Conservation (phyloP, 176 grass and related monocot genomes). For the Pontederia crassipes region DNA sequence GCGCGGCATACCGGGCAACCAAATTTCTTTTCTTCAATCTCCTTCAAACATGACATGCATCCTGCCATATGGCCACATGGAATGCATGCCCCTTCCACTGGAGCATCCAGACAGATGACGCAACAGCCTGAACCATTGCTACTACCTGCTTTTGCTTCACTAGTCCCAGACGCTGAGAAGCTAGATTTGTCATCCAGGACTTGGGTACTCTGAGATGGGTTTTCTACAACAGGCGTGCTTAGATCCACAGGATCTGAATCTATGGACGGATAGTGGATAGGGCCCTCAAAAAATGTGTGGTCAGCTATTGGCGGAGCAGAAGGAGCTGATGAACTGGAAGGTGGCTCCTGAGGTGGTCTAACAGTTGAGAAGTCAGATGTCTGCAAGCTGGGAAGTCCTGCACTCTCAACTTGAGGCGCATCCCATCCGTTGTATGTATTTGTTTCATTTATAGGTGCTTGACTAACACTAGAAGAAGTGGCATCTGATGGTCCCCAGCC, state of each 20-base stretch:
- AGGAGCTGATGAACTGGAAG: slow-evolving; percentile 29
- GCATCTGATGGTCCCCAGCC: slow-evolving; percentile 40
- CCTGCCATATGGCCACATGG: slow-evolving; percentile 98
- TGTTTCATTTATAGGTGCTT: slow-evolving; percentile 22
- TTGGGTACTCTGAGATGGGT: background rate
- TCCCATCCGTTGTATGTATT: slow-evolving; percentile 56
- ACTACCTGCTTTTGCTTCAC: slow-evolving; percentile 13
- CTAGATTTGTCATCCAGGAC: background rate
- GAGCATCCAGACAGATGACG: slow-evolving; percentile 93
- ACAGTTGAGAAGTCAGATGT: slow-evolving; percentile 9
- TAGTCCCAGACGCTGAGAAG: slow-evolving; percentile 18
- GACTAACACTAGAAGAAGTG: slow-evolving; percentile 14
- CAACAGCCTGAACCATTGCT: slow-evolving; percentile 27
- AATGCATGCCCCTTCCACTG: slow-evolving; percentile 87
- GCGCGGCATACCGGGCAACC: slow-evolving; percentile 87
- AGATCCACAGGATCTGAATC: slow-evolving; percentile 56
- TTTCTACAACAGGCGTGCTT: slow-evolving; percentile 11
- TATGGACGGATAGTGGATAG: slow-evolving; percentile 70
- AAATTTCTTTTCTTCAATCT: slow-evolving; percentile 75
- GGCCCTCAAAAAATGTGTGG: slow-evolving; percentile 43
- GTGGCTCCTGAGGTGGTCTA: slow-evolving; percentile 21
- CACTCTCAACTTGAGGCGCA: slow-evolving; percentile 39
- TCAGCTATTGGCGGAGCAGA: slow-evolving; percentile 62
- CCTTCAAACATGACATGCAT: slow-evolving; percentile 86
- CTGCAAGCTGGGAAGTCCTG: slow-evolving; percentile 10